A percentile compares a stretch with the other conserved stretches of the same genome.
Conservation (phyloP, 768 basidiomycete species). For the Sporobolomyces pararoseus region DNA sequence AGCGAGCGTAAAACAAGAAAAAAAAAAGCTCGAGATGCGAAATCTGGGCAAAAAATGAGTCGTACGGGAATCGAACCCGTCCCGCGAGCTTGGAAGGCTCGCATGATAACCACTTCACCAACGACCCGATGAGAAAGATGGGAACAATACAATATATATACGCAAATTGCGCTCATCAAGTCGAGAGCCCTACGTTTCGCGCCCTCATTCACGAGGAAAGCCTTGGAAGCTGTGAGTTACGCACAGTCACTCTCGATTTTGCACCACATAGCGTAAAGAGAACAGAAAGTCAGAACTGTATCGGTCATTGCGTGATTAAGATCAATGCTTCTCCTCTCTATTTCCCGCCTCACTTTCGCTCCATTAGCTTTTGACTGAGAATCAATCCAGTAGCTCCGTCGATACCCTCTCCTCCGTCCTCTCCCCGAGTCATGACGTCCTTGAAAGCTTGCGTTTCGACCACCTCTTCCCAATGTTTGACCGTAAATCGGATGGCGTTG, state of each 20-base stretch:
- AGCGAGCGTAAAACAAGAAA: neutral
- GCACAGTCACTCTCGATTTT: no score
- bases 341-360: neutral
- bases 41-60: neutral
- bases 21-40: neutral
- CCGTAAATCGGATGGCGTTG: neutral
- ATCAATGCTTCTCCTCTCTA: neutral
- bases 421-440: neutral
- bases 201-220: no score
- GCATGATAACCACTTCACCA: slow-evolving; percentile 12
- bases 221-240: no score
- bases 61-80: slow-evolving; percentile 11
- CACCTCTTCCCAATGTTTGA: slow-evolving; percentile 1
- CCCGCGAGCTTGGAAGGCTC: slow-evolving; percentile 11
- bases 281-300: no score
- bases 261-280: no score
- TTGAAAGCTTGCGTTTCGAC: neutral
- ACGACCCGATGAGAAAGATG: neutral
- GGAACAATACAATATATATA: neutral
- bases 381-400: neutral
- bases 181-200: no score
- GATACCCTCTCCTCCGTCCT: neutral
- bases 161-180: no score
- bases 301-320: no score
- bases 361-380: neutral